Evolutionary conservation across 306 rosid species (phyloP), one percentile per base, ranked within the genome.

Genomic region (Luffa acutangula): DNA sequence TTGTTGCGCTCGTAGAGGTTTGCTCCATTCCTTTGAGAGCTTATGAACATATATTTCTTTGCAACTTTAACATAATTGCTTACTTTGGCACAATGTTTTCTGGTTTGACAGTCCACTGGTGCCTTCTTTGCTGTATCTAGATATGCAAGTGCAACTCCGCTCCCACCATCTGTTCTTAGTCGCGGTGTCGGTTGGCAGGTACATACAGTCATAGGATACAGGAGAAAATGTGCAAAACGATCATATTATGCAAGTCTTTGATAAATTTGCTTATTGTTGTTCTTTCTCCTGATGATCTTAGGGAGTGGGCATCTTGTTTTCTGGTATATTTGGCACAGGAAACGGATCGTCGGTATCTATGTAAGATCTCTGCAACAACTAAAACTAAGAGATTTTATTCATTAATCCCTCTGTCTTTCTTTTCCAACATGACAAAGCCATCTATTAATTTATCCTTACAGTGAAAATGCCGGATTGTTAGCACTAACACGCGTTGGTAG

Each of bases 141-240:
- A 83, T 92, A 88, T 74, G 96, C 97, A 41, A 92, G 97, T 85
- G 98, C 98, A 78, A 94, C 98, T 82, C 97, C 96, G 0, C 58
- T 91, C 69, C 98, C 98, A 4, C 96, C 98, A 71, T 89, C 97
- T 71, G 81, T 94, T 78, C 96, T 94, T 78, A 94, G 98, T 87
- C 97, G 98, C 0, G 98, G 98, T 39, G 89, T 94, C 25, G 98
- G 98, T 80, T 94, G 98, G 98, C 98, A 94, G 97, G 98, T 94
- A 67, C 7, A 25, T 11, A 4, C 43, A 34, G 70, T 64, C n/a
- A 60, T 18, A 60, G 0, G 4, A 25, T 9, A 2, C 33, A 31
- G 25, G 56, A 25, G 43, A 39, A 34, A 72, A 48, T 46, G 78
- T 52, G 33, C 15, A 52, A 52, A 75, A 52, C 34, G 7, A 52